Evolutionary conservation across 2,329 filamentous ascomycete genomes (phyloP).

Genomic region (Trichoderma oligosporum): DNA sequence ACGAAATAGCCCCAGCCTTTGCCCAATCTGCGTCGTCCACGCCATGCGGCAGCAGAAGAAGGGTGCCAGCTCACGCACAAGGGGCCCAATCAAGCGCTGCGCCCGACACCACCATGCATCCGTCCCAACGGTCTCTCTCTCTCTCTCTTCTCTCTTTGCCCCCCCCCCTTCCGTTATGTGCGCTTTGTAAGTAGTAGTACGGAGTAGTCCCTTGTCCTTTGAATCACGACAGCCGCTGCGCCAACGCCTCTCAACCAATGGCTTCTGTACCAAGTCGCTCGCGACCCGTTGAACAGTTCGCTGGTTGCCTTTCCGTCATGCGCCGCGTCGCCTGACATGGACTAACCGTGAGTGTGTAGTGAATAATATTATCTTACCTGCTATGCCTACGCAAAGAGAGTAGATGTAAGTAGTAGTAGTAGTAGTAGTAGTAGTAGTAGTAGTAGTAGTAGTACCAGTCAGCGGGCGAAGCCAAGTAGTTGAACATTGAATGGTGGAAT

Average conservation of each 20-base stretch:
- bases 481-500: neutral
- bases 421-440: too few species aligned
- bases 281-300: neutral
- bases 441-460: neutral
- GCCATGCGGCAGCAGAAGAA: slow-evolving; percentile 27
- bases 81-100: slow-evolving; percentile 31
- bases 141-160: neutral
- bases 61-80: slow-evolving; percentile 26
- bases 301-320: slow-evolving; percentile 9
- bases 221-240: slow-evolving; percentile 13
- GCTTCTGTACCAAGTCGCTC: neutral
- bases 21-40: slow-evolving; percentile 31
- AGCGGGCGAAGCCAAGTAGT: slow-evolving; percentile 2
- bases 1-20: slow-evolving; percentile 21
- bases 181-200: too few species aligned
- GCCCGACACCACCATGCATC: slow-evolving; percentile 17
- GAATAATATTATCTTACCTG: neutral
- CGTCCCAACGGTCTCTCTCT: neutral
- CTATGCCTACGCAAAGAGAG: neutral
- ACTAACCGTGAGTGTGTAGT: slow-evolving; percentile 9
- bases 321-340: slow-evolving; percentile 16
- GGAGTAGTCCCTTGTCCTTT: neutral
- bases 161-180: too few species aligned
- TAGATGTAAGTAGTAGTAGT: neutral
- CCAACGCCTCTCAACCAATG: slow-evolving; percentile 11